phyloP scores from a whole-genome alignment of 2,329 filamentous ascomycete genomes.

The Cytospora mali region DNA sequence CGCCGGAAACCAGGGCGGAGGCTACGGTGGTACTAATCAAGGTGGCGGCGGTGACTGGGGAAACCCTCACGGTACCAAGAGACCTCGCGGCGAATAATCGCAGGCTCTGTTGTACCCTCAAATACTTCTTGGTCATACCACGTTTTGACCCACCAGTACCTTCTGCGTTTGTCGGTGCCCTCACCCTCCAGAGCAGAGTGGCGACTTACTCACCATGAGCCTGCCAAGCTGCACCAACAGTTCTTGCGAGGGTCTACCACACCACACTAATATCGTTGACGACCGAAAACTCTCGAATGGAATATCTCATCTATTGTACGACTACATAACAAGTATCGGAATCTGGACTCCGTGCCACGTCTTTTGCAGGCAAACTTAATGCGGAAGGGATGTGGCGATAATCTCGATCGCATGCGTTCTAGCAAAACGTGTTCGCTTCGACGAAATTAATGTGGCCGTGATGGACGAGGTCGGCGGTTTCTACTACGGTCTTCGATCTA shows the following conservation, averaged over 20 bases:
- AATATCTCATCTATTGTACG: constrained; percentile 5
- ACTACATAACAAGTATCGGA: background rate
- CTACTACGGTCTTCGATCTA: background rate
- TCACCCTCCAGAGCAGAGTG: background rate
- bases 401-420: background rate
- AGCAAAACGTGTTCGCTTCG: background rate
- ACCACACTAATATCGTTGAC: background rate
- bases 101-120: background rate
- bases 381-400: background rate
- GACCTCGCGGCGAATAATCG: constrained; percentile 70
- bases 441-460: background rate
- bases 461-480: background rate
- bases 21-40: constrained; percentile 73
- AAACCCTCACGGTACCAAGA: constrained; percentile 81
- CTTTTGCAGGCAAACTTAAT: background rate
- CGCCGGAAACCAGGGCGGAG: constrained; percentile 50
- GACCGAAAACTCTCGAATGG: background rate
- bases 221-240: background rate
- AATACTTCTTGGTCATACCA: background rate
- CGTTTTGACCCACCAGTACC: background rate
- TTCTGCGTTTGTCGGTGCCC: background rate
- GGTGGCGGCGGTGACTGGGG: constrained; percentile 59
- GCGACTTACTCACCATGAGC: background rate
- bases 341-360: background rate
- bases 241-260: background rate